Base-by-base conservation (phyloP, 805 yeast species). In the Sugiyamaella americana region DNA sequence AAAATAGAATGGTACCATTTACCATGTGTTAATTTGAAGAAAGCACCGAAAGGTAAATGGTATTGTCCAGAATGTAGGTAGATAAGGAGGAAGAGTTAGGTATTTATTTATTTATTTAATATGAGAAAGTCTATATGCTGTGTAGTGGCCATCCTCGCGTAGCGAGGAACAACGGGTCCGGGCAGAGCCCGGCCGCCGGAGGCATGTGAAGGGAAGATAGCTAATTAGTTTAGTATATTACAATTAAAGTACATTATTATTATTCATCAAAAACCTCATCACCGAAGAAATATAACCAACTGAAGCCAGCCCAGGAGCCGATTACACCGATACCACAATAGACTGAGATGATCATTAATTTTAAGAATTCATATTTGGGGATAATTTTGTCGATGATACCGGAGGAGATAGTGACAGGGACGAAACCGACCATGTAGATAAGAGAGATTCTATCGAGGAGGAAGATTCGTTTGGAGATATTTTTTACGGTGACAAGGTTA, bases 1-100 rank as follows among this genome's bases (percentile, higher is more conserved):
- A 69, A 76, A 58, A 73, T 83, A 47, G 96, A 89, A 65, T 89
- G 98, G 98, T 89, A 85, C 67, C 98, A 89, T 69, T 70, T 86
- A 54, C 87, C 87, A 10, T 89, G 98, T 65, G 84, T 86, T 34
- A 93, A 91, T 0, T 71, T 87, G 57, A 79, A 78, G 44, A 79
- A 80, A 39, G 75, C 87, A 2, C 98, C 97, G 1, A 78, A 77
- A 63, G 84, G 85, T n/a, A 76, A 76, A 55, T 83, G 91, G 91
- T 79, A 73, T 53, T 83, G 89, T 60, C 80, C 81, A 37, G 76
- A 71, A 39, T 83, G 89, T 49, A 72, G 65, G 8, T 18, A 24
- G 17, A n/a, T n/a, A n/a, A n/a, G n/a, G n/a, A n/a, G n/a, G n/a
- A n/a, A n/a, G n/a, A n/a, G n/a, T n/a, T n/a, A n/a, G n/a, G n/a